Base-by-base conservation (phyloP, 306 rosid species). In the Morella rubra region DNA sequence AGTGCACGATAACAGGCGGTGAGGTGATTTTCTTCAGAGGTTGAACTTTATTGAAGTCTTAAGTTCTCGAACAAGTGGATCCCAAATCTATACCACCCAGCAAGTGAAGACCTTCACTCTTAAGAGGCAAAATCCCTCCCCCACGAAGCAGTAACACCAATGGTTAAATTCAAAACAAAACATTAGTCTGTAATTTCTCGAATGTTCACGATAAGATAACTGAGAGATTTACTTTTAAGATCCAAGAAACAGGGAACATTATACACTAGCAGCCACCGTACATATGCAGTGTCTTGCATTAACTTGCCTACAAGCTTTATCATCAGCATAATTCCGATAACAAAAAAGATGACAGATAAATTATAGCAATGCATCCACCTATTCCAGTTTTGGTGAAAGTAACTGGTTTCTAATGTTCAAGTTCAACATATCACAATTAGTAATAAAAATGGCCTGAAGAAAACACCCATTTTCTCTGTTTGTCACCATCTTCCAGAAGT, bases 381-480 rank as follows among this genome's bases (percentile, higher is more conserved):
- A 44, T 69, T 77, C 82, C 66, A 78, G 55, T 49, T 80, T 53
- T 3, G 81, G 81, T 76, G 83, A 73, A 79, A 77, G 82, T 79
- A 77, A 40, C 61, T 15, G 74, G 78, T 73, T 74, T 81, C 69
- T 42, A 61, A 75, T 72, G 11, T 49, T 3, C 16, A 52, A 14
- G 76, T 61, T 54, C 79, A 72, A 75, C 84, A 77, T 79, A 77
- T 80, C 64, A 68, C 72, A 44, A 81, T 78, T 80, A 79, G 73
- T 16, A 14, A 74, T 27, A 75, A 78, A 77, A 83, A 66, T 81
- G 53, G 62, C 68, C 42, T 11, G 18, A 20, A 9, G 19, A 20
- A 27, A 52, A 75, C 75, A 82, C 81, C 76, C 72, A 76, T 68
- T 75, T 72, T 72, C 61, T 75, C 74, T 76, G 82, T 71, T 27